Base-by-base conservation (phyloP, 1,284 basidiomycete species). In the Schizophyllum amplum region DNA sequence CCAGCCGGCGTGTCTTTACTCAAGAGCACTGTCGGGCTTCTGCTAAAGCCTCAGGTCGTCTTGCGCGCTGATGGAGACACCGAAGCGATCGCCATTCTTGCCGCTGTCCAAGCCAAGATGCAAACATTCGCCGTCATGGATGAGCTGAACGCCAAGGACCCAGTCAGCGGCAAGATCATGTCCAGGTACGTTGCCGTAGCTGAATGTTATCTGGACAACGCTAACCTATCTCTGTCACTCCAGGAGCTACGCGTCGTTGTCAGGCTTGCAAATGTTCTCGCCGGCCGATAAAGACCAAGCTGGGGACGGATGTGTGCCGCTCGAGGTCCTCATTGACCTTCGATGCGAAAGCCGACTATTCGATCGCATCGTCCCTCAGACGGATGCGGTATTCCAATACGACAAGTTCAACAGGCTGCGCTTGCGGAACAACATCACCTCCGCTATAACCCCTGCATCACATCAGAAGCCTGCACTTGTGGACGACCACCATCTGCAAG, bases 401-500 rank as follows among this genome's bases (percentile, higher is more conserved):
- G 96, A 99, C 77, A 94, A 92, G 69, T 98, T 98, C 77, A 98
- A 99, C 69, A 84, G 89, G 51, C 79, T 96, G 11, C 86, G 94
- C 24, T 74, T 97, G 53, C 84, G 89, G 48, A 92, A 87, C 65
- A 86, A 83, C 59, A 73, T 83, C 5, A 82, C 82, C 47, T 78
- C 82, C 55, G 71, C 77, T 47, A 61, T 66, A 22, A 11, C 48
- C 9, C 48, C 21, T 20, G 11, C 48, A 20, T 21, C 21, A 11
- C 15, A 50, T 5, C 48, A 72, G 21, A 68, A 69, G 33, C 60
- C 68, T 0, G 59, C 64, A 1, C 56, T 62, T 5, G 57, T 65
- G 24, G 61, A 56, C n/a, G 68, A 72, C 56, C 80, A 83, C 42
- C 92, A 96, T 70, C 71, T 97, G 21, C 81, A 84, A 59, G 82